Evolutionary conservation across 768 basidiomycete genomes (phyloP), one percentile per base, ranked within the genome.

Genomic region (Tremella yokohamensis): DNA sequence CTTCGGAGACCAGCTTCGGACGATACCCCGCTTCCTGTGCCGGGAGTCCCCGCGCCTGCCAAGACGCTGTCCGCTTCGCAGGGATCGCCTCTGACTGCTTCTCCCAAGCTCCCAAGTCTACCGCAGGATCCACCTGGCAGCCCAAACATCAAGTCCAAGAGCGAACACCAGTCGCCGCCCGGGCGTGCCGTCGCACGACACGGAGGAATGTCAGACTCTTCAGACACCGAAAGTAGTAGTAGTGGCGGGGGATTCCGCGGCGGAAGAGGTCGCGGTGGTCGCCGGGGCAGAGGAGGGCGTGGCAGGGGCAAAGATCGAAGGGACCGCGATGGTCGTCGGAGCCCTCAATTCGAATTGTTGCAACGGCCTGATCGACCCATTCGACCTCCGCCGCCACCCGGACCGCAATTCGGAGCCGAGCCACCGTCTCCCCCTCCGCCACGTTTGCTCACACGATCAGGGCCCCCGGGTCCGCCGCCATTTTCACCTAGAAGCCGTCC

Each of bases 291-390:
- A 48, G 53, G 51, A 40, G 34, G 61, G 37, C 42, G 56, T 16
- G 47, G 37, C 18, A 56, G 49, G 20, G 19, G 57, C 13, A 45
- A 16, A 16, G 42, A 45, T 45, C n/a, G 22, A 22, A 6, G 22
- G 15, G 42, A 45, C 11, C 29, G 29, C 29, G 38, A 56, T 24
- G 34, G 54, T 29, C 22, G 34, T 9, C 40, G 54, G 34, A 50
- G 29, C 19, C 47, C 22, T 42, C 58, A 62, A 40, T 71, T 72
- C 44, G 62, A 63, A 1, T 55, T 69, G 8, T 61, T 72, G 22
- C 64, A 69, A 53, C 49, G 70, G 57, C 70, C 70, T 18, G 63
- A 49, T 39, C 62, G 52, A 45, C 56, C 63, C 3, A 54, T 55
- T 25, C 52, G 42, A 49, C 25, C 40, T 29, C 13, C 38, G 8